Evolutionary conservation across 2,329 filamentous ascomycete species (phyloP), one percentile per base, ranked within the genome.

Genomic region (Tolypocladium tropicale): DNA sequence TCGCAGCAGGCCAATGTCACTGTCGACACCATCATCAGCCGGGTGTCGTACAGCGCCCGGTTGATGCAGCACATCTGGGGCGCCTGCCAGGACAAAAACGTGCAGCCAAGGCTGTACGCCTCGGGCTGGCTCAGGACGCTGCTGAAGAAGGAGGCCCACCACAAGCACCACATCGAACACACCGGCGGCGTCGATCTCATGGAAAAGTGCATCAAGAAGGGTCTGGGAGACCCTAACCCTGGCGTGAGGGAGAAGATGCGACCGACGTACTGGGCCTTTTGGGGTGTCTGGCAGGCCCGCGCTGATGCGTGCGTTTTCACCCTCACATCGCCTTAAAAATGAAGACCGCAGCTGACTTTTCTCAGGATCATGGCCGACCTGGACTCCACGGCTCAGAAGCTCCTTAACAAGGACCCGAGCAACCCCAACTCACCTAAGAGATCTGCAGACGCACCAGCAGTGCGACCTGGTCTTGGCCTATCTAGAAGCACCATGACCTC

Each of bases 51-150:
- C 72, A 92, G 81, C 59, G 76, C 79, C 58, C 86, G 91, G 32
- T 79, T 96, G 59, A 81, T 96, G 78, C 89, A 95, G 69, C 93
- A 97, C 65, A 77, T 97, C 52, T 89, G 85, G 76, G 75, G 76
- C 55, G 92, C 93, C 28, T 88, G 83, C 59, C 88, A 95, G 68
- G 93, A 99, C 74, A 97, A 96, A 76, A 97, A 96, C 66, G 86
- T 92, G 2, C 88, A 94, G 66, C 87, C 92, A 18, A 84, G 94
- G 59, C 82, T 83, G 1, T 95, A 86, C 70, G 87, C 86, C 2
- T 79, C 88, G 2, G 85, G 81, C 9, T 99, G 94, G 94, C 74
- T 97, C 33, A 89, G 86, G 70, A 95, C 87, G 1, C 71, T 97
- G 23, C 74, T 99, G 41, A 85, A 80, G 62, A 89, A 90, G 64